Base-by-base conservation (phyloP, 176 grass and related monocot species). In the Triticum timopheevii region DNA sequence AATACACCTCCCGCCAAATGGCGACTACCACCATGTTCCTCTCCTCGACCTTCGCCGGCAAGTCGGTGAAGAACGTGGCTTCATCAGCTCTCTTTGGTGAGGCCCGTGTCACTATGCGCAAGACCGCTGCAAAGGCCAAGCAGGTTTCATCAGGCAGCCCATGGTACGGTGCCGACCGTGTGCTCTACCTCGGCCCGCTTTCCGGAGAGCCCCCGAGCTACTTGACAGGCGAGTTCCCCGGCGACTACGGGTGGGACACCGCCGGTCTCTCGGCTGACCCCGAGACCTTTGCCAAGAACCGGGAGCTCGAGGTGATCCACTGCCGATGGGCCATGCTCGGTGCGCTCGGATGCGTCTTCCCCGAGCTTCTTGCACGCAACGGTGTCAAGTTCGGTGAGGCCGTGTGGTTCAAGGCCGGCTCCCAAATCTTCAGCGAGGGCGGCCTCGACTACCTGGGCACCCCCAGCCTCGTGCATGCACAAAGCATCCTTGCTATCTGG, bases 231-330 rank as follows among this genome's bases (percentile, higher is more conserved):
- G 89, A 94, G 67, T 94, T 94, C 80, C 79, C 86, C 2, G 83
- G 92, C 16, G 89, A 91, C 69, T 94, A 94, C 74, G 86, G 92
- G 4, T 89, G 83, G 92, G 92, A 94, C 84, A 90, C 88, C 2
- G 81, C 88, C 0, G 87, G 88, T 2, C 76, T 90, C 17, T 91
- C 89, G 0, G 89, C 86, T 0, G 89, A 93, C 83, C 92, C 86
- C 0, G 86, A 93, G 81, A 94, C 87, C 11, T 92, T 94, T 40
- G 84, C 89, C 56, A 92, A 92, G 90, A 94, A 92, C 84, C 76
- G 87, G 1, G 90, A 94, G 84, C 90, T 94, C 13, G 92, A 94
- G 89, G 92, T 93, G 15, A 97, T 97, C 88, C 95, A 97, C 95
- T 74, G 40, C 61, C 83, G 92, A 4, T 97, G 95, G 95, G 92